phyloP scores from a whole-genome alignment of 2,329 filamentous ascomycete genomes.

The Ophiobolus disseminans region DNA sequence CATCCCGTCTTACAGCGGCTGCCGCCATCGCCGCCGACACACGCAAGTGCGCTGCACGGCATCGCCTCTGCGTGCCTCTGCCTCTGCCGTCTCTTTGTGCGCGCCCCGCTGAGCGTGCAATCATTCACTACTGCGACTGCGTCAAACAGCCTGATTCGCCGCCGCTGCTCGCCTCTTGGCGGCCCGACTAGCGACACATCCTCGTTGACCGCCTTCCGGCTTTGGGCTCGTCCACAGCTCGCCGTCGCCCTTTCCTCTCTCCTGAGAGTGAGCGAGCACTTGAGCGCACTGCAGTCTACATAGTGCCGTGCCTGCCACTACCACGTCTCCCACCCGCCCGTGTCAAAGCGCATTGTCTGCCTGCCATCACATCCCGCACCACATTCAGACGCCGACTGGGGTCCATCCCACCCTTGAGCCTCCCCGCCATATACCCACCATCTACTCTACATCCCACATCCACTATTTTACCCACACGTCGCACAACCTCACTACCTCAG shows the following conservation, averaged over 20 bases:
- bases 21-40: slow-evolving; percentile 19
- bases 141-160: slow-evolving; percentile 34
- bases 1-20: slow-evolving; percentile 23
- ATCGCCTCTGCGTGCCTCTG: slow-evolving; percentile 24
- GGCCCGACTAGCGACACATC: slow-evolving; percentile 23
- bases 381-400: slow-evolving; percentile 10
- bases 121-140: slow-evolving; percentile 20
- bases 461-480: slow-evolving; percentile 29
- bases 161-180: slow-evolving; percentile 32
- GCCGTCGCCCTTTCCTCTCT: slow-evolving; percentile 16
- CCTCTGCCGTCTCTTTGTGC: slow-evolving; percentile 28
- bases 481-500: slow-evolving; percentile 30
- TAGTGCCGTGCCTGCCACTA: too few species aligned
- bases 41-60: slow-evolving; percentile 18
- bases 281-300: too few species aligned
- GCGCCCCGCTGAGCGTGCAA: slow-evolving; percentile 13
- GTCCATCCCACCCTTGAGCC: slow-evolving; percentile 29
- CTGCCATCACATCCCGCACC: slow-evolving; percentile 10
- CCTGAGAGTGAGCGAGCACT: too few species aligned
- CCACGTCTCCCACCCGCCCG: too few species aligned
- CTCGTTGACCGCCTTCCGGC: slow-evolving; percentile 40
- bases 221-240: slow-evolving; percentile 23
- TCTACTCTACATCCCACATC: slow-evolving; percentile 31
- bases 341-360: slow-evolving; percentile 9
- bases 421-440: slow-evolving; percentile 40